Evolutionary conservation across 768 basidiomycete species (phyloP), one percentile per base, ranked within the genome.

Genomic region (Crepidotus variabilis): DNA sequence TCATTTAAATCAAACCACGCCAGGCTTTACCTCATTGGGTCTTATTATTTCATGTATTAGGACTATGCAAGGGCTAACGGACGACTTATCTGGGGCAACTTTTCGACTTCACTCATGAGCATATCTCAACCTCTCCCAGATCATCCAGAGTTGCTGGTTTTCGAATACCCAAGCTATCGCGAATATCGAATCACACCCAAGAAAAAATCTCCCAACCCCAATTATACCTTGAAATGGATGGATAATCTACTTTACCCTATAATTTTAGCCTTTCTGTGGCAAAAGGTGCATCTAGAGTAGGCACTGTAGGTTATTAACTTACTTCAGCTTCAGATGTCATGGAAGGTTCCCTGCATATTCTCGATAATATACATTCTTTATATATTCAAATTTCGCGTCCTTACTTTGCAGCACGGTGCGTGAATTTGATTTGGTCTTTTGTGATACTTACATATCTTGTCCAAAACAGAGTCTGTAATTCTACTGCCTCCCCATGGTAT

Each of bases 401-500:
- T 73, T 24, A 50, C 57, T 14, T 21, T 56, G 39, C 32, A 61
- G 23, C 67, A 58, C 56, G 68, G 68, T 63, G 57, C 14, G 49
- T 52, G 28, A 28, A 28, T 8, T 8, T 4, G 23, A 34, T 57
- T 20, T 13, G 6, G 22, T 16, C 18, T 4, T 22, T 21, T 21
- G 23, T 18, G 11, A 20, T 10, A 48, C 35, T 47, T 18, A 34
- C 39, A 24, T 6, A 43, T 34, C 20, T 14, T 28, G 24, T 45
- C 36, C 23, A 11, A 21, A 33, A 8, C 46, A 92, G 90, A 92
- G 71, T 90, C 88, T 18, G 71, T 92, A 3, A 68, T 90, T 45
- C 74, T 87, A 35, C 67, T 91, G 47, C 85, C 86, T 7, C 72
- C 76, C 0, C 82, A 87, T 52, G 90, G 90, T 10, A 73, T 93